Percentiles rank a stretch among this genome's conserved stretches.
phyloP scores from a whole-genome alignment of 768 basidiomycete genomes.

The Rossbeevera mucosa region DNA sequence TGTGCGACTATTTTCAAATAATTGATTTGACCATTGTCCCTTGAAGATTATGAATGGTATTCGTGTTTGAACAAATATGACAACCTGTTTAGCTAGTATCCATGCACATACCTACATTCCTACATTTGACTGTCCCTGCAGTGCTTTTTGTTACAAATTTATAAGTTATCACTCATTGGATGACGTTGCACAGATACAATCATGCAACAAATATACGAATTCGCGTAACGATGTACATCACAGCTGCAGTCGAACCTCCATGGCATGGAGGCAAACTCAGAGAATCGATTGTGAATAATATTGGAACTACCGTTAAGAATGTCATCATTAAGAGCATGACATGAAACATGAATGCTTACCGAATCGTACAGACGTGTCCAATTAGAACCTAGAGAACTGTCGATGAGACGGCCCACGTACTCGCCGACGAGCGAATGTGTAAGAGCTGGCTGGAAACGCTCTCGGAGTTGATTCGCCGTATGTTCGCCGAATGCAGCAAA shows the following conservation, averaged over 20 bases:
- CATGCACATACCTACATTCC: conserved; percentile 1
- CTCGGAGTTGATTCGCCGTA: conserved; percentile 81
- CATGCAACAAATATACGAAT: conserved; percentile 1
- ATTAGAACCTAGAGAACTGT: conserved; percentile 84
- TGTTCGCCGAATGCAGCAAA: conserved; percentile 89
- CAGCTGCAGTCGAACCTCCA: neutral
- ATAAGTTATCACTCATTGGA: neutral
- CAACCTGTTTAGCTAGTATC: conserved; percentile 40
- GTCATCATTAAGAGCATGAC: neutral
- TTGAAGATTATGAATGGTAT: conserved; percentile 77
- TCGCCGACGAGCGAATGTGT: conserved; percentile 83
- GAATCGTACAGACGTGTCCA: conserved; percentile 98
- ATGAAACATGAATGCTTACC: conserved; percentile 39
- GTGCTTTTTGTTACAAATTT: neutral
- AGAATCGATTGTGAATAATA: conserved; percentile 92
- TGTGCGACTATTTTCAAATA: neutral
- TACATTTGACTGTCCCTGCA: neutral
- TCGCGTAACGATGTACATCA: neutral
- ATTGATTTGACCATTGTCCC: conserved; percentile 9
- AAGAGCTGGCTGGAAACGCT: conserved; percentile 89
- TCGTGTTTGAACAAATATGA: conserved; percentile 83
- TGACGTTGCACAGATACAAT: conserved; percentile 1
- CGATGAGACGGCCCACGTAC: conserved; percentile 85
- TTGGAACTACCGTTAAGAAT: conserved; percentile 58
- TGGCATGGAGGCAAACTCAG: conserved; percentile 28